phyloP scores from a whole-genome alignment of 2,329 filamentous ascomycete genomes.

The Incumbomyces lentus region DNA sequence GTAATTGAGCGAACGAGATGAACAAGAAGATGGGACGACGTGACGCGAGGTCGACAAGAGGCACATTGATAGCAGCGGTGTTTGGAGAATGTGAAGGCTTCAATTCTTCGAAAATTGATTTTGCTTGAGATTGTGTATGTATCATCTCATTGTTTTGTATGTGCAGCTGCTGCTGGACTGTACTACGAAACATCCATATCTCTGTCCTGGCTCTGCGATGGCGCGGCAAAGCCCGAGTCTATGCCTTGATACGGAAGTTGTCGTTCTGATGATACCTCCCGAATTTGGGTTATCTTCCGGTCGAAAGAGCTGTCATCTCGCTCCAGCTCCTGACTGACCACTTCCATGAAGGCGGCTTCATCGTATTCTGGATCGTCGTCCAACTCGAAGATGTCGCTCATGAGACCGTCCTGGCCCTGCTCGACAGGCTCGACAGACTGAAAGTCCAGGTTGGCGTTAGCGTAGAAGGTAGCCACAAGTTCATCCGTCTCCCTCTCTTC shows the following conservation, averaged over 20 bases:
- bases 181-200: slow-evolving; percentile 23
- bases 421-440: slow-evolving; percentile 6
- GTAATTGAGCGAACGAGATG: too few relatives aligned
- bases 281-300: too few relatives aligned
- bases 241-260: too few relatives aligned
- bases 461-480: slow-evolving; percentile 10
- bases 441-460: too few relatives aligned
- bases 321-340: slow-evolving; percentile 40
- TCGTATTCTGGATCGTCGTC: slow-evolving; percentile 42
- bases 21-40: too few relatives aligned
- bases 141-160: too few relatives aligned
- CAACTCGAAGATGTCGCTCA: slow-evolving; percentile 10
- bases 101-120: background rate
- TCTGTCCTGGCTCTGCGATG: slow-evolving; percentile 24
- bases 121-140: background rate
- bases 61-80: background rate
- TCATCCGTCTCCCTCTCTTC: slow-evolving; percentile 19
- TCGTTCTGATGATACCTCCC: too few relatives aligned
- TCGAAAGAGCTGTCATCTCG: background rate
- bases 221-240: too few relatives aligned
- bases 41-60: background rate
- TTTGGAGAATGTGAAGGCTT: background rate
- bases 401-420: slow-evolving; percentile 16
- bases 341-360: slow-evolving; percentile 53
- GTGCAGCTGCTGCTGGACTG: too few relatives aligned